A percentile compares a stretch with the other conserved stretches of the same genome.
Evolutionary conservation across 345 rosid species (phyloP).

Genomic region (Eucalyptus dawsonii): DNA sequence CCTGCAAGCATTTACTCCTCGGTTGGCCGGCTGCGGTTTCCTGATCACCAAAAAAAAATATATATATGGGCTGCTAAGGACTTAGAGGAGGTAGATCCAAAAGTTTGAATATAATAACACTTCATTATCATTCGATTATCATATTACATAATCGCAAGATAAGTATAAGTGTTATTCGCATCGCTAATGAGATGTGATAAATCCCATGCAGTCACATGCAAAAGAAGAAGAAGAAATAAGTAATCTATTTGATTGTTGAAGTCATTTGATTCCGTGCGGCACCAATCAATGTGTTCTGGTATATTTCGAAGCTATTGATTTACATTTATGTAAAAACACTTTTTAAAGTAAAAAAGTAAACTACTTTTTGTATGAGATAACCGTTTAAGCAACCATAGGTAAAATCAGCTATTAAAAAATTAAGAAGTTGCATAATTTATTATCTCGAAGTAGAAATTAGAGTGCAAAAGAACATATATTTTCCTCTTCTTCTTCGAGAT

Average conservation of each 20-base stretch:
- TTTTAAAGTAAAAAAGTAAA: background rate
- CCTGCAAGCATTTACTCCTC: too few relatives aligned
- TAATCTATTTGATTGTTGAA: too few relatives aligned
- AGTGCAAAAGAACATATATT: background rate
- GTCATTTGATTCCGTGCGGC: background rate
- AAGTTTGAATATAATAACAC: background rate
- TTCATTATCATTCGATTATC: background rate
- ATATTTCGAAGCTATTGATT: background rate
- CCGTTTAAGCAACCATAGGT: rapidly evolving
- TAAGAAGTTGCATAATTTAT: background rate
- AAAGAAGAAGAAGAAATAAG: background rate
- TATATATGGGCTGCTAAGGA: background rate
- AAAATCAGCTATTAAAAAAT: background rate
- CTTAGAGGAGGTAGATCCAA: background rate
- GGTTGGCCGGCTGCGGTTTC: too few relatives aligned
- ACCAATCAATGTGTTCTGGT: rapidly evolving
- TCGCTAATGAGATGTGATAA: background rate
- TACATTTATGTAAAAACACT: background rate
- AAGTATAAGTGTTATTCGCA: background rate
- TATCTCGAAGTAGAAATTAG: background rate
- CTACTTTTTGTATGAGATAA: rapidly evolving
- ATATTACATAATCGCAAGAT: background rate
- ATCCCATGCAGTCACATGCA: background rate
- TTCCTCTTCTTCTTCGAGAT: too few relatives aligned
- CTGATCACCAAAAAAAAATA: too few relatives aligned